Evolutionary conservation across 1,139 yeast species (phyloP).

Genomic region (Eremothecium coryli): DNA sequence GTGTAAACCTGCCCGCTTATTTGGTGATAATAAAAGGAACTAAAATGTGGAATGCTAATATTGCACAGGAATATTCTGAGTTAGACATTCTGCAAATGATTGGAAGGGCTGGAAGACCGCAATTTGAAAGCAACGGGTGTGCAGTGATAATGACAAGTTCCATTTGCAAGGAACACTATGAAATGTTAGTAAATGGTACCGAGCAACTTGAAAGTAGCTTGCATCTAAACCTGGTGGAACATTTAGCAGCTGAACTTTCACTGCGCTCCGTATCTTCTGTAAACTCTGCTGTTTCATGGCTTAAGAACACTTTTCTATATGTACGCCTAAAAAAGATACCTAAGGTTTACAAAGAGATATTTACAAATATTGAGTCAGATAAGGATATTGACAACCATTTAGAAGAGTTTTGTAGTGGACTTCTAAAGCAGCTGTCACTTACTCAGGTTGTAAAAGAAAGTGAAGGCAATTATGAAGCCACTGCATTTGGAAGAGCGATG

Average conservation of each 20-base stretch:
- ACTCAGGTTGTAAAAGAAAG: constrained; percentile 27
- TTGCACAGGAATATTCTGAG: constrained; percentile 37
- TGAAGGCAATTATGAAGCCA: constrained; percentile 23
- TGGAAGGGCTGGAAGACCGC: constrained; percentile 52
- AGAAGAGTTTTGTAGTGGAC: constrained; percentile 27
- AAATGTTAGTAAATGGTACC: constrained; percentile 36
- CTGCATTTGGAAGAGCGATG: constrained; percentile 39
- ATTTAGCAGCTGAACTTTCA: constrained; percentile 42
- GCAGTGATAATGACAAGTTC: constrained; percentile 45
- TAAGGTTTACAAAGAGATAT: constrained; percentile 30
- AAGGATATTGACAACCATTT: constrained; percentile 27
- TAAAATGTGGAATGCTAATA: constrained; percentile 31
- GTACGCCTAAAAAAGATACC: constrained; percentile 38
- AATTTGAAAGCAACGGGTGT: constrained; percentile 44
- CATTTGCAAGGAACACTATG: constrained; percentile 33
- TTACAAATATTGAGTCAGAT: constrained; percentile 12
- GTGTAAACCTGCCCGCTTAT: constrained; percentile 93
- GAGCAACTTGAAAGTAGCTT: constrained; percentile 43
- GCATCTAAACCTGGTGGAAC: constrained; percentile 38
- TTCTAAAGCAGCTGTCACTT: constrained; percentile 28
- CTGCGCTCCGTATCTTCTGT: constrained; percentile 35
- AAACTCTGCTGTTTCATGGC: constrained; percentile 41
- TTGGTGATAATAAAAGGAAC: constrained; percentile 92
- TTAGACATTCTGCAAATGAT: constrained; percentile 45
- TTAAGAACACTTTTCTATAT: constrained; percentile 44